A percentile compares a stretch with the other conserved stretches of the same genome.
Conservation (phyloP, 495 filamentous ascomycete species). For the Aspergillus nanangensis region DNA sequence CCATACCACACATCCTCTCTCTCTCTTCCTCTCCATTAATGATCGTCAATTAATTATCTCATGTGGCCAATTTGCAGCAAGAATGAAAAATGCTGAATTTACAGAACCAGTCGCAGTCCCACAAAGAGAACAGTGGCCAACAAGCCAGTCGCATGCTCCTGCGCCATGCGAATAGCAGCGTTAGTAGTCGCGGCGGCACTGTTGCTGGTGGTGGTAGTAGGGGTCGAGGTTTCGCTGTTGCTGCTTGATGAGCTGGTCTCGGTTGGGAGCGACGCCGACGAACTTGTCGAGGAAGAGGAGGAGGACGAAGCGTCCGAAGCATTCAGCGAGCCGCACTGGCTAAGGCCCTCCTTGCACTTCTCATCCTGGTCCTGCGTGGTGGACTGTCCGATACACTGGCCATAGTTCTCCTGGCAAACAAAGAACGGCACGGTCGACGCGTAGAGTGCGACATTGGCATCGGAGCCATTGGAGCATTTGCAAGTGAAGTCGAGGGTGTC, state of each 20-base stretch:
- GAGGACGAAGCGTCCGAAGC: slow-evolving; percentile 29
- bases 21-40: slow-evolving; percentile 1
- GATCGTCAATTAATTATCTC: neutral
- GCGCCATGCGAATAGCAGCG: slow-evolving; percentile 33
- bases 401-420: slow-evolving; percentile 47
- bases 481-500: slow-evolving; percentile 48
- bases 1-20: too few relatives aligned
- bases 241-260: slow-evolving; percentile 21
- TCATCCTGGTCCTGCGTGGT: slow-evolving; percentile 40
- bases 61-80: too few relatives aligned
- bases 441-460: slow-evolving; percentile 50
- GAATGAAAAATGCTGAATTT: too few relatives aligned
- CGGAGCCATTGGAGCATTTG: slow-evolving; percentile 46
- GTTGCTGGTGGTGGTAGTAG: slow-evolving; percentile 19
- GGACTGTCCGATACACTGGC: slow-evolving; percentile 47
- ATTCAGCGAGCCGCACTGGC: slow-evolving; percentile 45
- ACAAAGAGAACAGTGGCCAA: slow-evolving; percentile 45
- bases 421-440: slow-evolving; percentile 52
- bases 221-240: slow-evolving; percentile 18
- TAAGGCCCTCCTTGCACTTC: slow-evolving; percentile 32
- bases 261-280: slow-evolving; percentile 26
- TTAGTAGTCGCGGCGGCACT: slow-evolving; percentile 24
- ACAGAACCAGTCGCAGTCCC: slow-evolving; percentile 47
- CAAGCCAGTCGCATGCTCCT: slow-evolving; percentile 46
- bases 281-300: slow-evolving; percentile 23